Evolutionary conservation across 2,329 filamentous ascomycete species (phyloP), one percentile per base, ranked within the genome.

Genomic region (Xylariaceae sp.): DNA sequence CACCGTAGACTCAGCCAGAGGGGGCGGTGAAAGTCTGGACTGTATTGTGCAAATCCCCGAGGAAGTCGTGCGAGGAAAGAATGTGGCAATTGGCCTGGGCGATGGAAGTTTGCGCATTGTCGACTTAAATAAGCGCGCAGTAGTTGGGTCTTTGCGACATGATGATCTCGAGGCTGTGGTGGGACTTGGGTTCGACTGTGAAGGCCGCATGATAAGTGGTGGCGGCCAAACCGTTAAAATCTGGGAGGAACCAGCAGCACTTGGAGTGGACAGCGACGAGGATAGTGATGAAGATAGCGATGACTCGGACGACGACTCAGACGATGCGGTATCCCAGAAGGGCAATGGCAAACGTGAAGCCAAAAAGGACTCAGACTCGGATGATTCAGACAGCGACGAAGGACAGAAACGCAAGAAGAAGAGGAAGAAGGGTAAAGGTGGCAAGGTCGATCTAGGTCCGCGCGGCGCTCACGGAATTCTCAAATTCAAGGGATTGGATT

Each of bases 91-190:
- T 3, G 94, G 93, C 3, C 78, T 95, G 39, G 91, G 91, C 21
- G 92, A 96, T 69, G 94, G 94, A 19, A 84, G 79, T 34, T 77
- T 98, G 43, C 83, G 88, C 54, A 87, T 97, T 53, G 89, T 96
- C 41, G 85, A 90, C 67, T 78, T 97, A 28, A 86, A 88, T 1
- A 75, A 77, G 33, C 90, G 95, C 65, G 88, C 91, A 70, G 84
- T 96, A 3, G 78, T 91, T 21, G 79, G 79, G 1, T 84, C 88
- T 48, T 66, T 82, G 70, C 89, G 85, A 66, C 94, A 97, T 71
- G 91, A 97, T 68, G 92, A 96, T 58, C 77, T 95, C 16, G 94
- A 98, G 71, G 90, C 89, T 2, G 92, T 97, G 3, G 84, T 92
- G 1, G 90, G 85, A 0, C 75, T 99, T 0, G 89, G 83, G 1